Percentiles rank a stretch among this genome's conserved stretches.
These are phyloP conservation scores for Endocalyx cinctus DNA, from an alignment of 2,329 filamentous ascomycete species.

Conservation along the genomic window DNA sequence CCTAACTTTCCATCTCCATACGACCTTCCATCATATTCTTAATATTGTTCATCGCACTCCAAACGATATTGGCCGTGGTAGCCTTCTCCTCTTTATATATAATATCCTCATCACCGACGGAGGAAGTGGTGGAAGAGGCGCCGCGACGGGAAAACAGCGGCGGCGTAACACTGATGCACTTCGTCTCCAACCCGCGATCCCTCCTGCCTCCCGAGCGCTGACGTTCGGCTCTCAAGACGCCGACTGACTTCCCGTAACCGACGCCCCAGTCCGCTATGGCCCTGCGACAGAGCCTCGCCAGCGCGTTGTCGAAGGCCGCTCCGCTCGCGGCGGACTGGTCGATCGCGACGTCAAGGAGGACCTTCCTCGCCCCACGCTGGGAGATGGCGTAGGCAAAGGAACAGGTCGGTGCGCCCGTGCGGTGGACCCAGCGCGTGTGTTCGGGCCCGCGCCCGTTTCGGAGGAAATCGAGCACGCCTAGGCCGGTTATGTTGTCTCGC, in stretches of 20 bases:
- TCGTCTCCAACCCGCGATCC: conserved; percentile 24
- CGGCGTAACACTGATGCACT: conserved; percentile 29
- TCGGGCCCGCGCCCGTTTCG: conserved; percentile 12
- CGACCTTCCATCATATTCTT: conserved; percentile 22
- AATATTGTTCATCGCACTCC: conserved; percentile 30
- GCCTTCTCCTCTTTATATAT: conserved; percentile 23
- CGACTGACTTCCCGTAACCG: no score
- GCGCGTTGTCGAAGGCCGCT: conserved; percentile 30
- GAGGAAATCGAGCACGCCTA: conserved; percentile 21
- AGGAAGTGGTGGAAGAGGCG: conserved; percentile 16
- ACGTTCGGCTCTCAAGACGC: conserved; percentile 4
- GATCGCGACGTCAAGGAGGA: conserved; percentile 23
- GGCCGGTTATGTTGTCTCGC: conserved; percentile 19
- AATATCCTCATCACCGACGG: conserved; percentile 28
- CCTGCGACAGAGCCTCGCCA: conserved; percentile 26
- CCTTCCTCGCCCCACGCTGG: conserved; percentile 20
- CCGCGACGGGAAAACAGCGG: conserved; percentile 29
- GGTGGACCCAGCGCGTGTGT: conserved; percentile 21
- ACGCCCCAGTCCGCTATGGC: conserved; percentile 18
- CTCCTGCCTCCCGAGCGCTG: conserved; percentile 8
- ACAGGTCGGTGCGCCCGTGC: conserved; percentile 21
- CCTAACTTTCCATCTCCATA: no score
- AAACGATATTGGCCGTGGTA: conserved; percentile 29
- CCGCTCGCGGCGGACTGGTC: conserved; percentile 23
- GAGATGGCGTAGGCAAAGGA: conserved; percentile 29